Evolutionary conservation across 208 protist genomes (phyloP), one percentile per base, ranked within the genome.

Genomic region (Vickermania ingenoplastis): DNA sequence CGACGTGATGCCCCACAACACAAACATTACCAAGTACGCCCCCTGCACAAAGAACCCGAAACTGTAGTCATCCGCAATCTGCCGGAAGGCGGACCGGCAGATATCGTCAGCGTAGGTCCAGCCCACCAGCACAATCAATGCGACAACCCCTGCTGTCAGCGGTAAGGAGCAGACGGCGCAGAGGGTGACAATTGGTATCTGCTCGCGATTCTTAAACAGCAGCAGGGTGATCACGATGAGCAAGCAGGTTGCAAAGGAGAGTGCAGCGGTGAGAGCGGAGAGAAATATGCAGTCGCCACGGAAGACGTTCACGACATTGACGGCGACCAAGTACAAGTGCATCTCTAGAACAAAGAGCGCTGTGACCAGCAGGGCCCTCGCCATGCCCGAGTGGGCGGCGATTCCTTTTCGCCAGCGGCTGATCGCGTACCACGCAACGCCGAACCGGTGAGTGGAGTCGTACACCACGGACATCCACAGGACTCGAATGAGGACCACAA

Each of bases 381-480:
- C 50, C 7, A 81, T 55, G 1, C 56, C 75, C 50, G 60, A 78
- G 63, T 82, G 53, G 4, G 61, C 51, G 49, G 77, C 67, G 48
- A 84, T 50, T 31, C 26, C 51, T 31, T 74, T 67, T 50, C 58
- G 24, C 11, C 61, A 49, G 31, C 59, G 61, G 1, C 57, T 61
- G 52, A 76, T 67, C 27, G 77, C 75, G 74, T 86, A 92, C 65
- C 79, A 77, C 2, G 85, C 77, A 56, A 89, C 89, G 49, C 85
- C 85, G 30, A 89, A 70, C 14, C 64, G 63, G 62, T 73, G 79
- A 30, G 82, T 79, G 4, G 81, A 92, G 51, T 83, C 81, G 57
- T 75, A 74, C 23, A 63, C 69, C 49, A 79, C 57, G 58, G 80
- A 57, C 53, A 77, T 65, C 51, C 70, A 67, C 14, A 65, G 36